These are phyloP conservation scores for Cryptococcus sp. DNA, from an alignment of 1,284 basidiomycete species.

Conservation along the genomic window DNA sequence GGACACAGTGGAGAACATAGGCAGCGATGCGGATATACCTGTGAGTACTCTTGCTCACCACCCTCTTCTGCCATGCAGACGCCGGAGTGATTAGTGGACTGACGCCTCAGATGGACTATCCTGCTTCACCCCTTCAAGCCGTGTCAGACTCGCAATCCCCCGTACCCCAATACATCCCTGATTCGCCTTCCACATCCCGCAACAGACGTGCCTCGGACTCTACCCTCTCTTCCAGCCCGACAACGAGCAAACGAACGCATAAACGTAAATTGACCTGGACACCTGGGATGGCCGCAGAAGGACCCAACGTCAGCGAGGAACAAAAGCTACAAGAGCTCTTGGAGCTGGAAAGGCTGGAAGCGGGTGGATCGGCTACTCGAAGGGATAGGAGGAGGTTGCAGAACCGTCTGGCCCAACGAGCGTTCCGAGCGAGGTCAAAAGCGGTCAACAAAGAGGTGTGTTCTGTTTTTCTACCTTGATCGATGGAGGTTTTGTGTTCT, in stretches of 20 bases:
- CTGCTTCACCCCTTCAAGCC: background rate
- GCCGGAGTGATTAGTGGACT: background rate
- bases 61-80: background rate
- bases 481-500: no score
- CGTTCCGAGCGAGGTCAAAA: constrained; percentile 12
- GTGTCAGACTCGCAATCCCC: background rate
- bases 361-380: background rate
- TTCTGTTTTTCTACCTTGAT: no score
- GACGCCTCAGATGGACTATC: background rate
- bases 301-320: constrained; percentile 1
- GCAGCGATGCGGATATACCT: background rate
- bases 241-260: background rate
- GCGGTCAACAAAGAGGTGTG: constrained; percentile 6
- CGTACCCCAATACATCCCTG: background rate
- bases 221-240: background rate
- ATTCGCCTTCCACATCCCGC: background rate
- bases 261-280: constrained; percentile 2
- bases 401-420: constrained; percentile 13
- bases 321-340: constrained; percentile 1
- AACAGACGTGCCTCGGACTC: background rate
- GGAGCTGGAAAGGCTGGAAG: background rate
- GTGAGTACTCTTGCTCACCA: no score
- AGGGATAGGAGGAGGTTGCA: constrained; percentile 10
- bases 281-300: background rate
- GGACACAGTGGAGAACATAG: background rate